phyloP scores from a whole-genome alignment of 1,284 basidiomycete genomes.

The Ustilago xerochloae region DNA sequence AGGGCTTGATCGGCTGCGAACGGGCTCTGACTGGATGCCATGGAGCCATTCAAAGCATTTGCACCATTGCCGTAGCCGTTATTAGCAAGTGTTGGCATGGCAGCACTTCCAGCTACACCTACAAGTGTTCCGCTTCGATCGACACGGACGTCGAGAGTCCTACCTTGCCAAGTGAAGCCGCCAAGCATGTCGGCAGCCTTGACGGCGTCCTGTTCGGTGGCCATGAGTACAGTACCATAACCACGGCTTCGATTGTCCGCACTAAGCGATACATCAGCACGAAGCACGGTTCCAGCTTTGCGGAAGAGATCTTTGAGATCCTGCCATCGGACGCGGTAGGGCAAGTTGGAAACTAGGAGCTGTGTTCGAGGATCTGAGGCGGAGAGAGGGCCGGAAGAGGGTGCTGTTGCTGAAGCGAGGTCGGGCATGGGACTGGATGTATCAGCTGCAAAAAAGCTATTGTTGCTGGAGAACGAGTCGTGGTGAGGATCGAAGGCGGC shows the following conservation, averaged over 20 bases:
- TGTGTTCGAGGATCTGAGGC: conserved; percentile 83
- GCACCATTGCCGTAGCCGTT: conserved; percentile 10
- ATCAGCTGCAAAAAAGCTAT: conserved; percentile 1
- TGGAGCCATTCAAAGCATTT: background rate
- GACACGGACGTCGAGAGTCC: conserved; percentile 62
- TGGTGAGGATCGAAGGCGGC: conserved; percentile 14
- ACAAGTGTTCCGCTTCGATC: conserved; percentile 58
- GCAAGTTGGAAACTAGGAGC: conserved; percentile 67
- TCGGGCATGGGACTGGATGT: background rate
- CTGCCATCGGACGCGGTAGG: conserved; percentile 69
- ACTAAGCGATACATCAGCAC: conserved; percentile 68
- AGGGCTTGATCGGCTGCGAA: background rate
- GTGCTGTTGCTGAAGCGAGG: conserved; percentile 5
- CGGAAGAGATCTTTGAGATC: conserved; percentile 69
- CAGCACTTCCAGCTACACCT: conserved; percentile 39
- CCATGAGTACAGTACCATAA: conserved; percentile 65
- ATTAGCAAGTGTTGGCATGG: conserved; percentile 20
- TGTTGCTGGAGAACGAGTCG: conserved; percentile 31
- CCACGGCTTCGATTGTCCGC: conserved; percentile 64
- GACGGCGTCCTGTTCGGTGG: conserved; percentile 67
- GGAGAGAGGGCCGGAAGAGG: conserved; percentile 52
- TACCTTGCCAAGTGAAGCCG: conserved; percentile 68
- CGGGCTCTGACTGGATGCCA: conserved; percentile 2
- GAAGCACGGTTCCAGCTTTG: conserved; percentile 69
- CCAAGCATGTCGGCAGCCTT: conserved; percentile 69